phyloP scores from a whole-genome alignment of 2,329 filamentous ascomycete species.

The Rutstroemia sp. region DNA sequence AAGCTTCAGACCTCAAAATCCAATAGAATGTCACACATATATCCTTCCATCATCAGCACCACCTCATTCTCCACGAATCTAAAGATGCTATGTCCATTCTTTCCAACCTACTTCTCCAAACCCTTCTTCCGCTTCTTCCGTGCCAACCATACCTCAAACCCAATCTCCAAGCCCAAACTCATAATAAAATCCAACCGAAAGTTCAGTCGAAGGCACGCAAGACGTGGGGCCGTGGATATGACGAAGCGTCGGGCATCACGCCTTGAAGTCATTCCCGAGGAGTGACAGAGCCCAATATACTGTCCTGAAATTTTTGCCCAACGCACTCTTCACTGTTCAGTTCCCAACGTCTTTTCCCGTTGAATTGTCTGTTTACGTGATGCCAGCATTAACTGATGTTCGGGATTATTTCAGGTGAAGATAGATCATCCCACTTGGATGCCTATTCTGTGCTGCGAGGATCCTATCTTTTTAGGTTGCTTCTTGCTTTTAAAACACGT shows the following conservation, averaged over 20 bases:
- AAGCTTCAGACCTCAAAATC: not conserved
- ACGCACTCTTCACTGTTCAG: too few species aligned
- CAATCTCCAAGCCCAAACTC: not conserved
- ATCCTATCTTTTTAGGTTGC: too few species aligned
- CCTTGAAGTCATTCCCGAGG: conserved; percentile 3
- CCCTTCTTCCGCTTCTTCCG: not conserved
- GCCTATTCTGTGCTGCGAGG: too few species aligned
- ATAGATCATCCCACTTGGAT: too few species aligned
- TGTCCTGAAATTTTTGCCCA: too few species aligned
- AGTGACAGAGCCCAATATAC: not conserved
- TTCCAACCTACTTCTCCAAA: not conserved
- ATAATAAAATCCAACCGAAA: not conserved
- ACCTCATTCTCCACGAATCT: not conserved
- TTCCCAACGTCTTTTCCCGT: too few species aligned
- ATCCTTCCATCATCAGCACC: not conserved
- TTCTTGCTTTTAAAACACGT: too few species aligned
- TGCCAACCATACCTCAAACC: not conserved
- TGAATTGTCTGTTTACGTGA: too few species aligned
- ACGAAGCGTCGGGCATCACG: not conserved
- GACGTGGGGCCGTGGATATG: not conserved
- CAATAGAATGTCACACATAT: not conserved
- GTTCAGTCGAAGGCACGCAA: not conserved
- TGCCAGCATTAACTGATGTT: too few species aligned
- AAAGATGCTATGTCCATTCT: not conserved
- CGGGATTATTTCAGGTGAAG: too few species aligned